Base-by-base conservation (phyloP, 2,329 filamentous ascomycete genomes). In the Chrysosphaeria jannelii region DNA sequence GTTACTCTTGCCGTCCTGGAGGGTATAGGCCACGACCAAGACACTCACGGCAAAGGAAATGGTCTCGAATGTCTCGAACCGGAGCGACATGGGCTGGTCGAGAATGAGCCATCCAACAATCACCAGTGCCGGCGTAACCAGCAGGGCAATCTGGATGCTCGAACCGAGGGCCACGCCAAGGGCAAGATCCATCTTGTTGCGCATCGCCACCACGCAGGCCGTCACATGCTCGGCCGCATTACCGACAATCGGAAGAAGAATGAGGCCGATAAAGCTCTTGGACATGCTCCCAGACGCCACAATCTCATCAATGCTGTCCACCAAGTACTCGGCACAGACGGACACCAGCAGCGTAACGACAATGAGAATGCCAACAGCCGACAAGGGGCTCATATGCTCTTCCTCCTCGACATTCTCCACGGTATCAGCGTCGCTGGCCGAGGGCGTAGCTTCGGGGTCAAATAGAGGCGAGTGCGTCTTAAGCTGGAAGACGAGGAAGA, bases 161-260 rank as follows among this genome's bases (percentile, higher is more conserved):
- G 67, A 75, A 21, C 72, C 72, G 36, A 81, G 71, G 14, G 72
- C 72, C 23, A 81, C 71, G 20, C 69, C 68, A 49, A 81, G 72
- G 14, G 72, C 64, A 24, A 67, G 45, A 35, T 67, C 59, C 62
- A 69, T 69, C 48, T 69, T 79, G 45, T 79, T 59, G 41, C 74
- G 69, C 31, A 65, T 51, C 1, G 72, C 70, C 13, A 79, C 71
- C 14, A 78, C 66, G 10, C 76, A 66, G 10, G 72, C 72, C 1
- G 72, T 79, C 19, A 78, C 71, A 36, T 79, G 71, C 41, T 79
- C 71, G 9, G 70, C 71, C 3, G 71, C 71, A 35, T 79, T 79
- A 19, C 71, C 69, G n/a, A 78, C 71, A 34, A 79, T 76, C 6
- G 71, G 71, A 4, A 81, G 47, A 24, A 81, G 60, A 34, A 81